Conservation (phyloP, 2,329 filamentous ascomycete species). For the Calonectria ilicicola region DNA sequence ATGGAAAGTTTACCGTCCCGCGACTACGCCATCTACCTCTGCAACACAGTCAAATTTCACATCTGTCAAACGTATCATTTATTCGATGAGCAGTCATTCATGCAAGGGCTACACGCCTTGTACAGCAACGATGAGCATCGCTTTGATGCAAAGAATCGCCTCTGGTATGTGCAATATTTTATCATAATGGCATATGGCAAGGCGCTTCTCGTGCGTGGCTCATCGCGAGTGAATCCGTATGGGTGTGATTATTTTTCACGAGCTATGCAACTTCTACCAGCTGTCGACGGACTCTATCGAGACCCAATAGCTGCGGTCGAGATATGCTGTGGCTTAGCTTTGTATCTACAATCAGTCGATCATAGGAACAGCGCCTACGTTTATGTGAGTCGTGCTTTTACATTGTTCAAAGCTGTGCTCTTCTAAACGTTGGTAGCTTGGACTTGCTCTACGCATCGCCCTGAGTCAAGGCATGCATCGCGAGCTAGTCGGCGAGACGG, state of each 20-base stretch:
- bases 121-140: neutral
- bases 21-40: conserved; percentile 20
- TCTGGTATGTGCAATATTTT: conserved; percentile 21
- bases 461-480: conserved; percentile 17
- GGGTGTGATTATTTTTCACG: conserved; percentile 14
- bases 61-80: conserved; percentile 21
- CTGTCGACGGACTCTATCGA: conserved; percentile 4
- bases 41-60: conserved; percentile 24
- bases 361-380: conserved; percentile 21
- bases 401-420: too few species aligned
- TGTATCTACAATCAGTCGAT: conserved; percentile 21
- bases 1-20: conserved; percentile 15
- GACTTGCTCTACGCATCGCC: conserved; percentile 11
- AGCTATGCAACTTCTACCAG: conserved; percentile 15
- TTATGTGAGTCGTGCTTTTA: neutral
- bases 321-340: conserved; percentile 19
- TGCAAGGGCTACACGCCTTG: neutral
- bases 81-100: conserved; percentile 20
- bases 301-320: conserved; percentile 19
- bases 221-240: neutral
- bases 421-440: neutral
- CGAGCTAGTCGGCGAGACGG: conserved; percentile 1
- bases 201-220: conserved; percentile 6
- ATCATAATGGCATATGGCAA: conserved; percentile 22
- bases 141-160: neutral